Evolutionary conservation across 164 flowering plant species (phyloP).

Genomic region (Santalum album): DNA sequence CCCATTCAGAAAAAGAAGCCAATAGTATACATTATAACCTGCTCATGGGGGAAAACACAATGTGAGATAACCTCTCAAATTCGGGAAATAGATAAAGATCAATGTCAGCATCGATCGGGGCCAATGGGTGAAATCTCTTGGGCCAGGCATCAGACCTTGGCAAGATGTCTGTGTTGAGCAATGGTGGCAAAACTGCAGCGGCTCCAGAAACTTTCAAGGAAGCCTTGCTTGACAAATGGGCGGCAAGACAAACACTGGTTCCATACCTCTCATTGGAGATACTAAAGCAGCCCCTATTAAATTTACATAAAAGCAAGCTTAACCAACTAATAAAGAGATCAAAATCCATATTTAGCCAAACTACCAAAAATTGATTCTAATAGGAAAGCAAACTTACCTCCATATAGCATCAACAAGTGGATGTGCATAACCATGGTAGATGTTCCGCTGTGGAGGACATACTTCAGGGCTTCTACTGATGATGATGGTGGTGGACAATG

Average conservation of each 20-base stretch:
- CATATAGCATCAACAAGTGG: conserved; percentile 43
- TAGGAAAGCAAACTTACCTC: conserved; percentile 25
- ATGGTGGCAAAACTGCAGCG: conserved; percentile 25
- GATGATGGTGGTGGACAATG: too few relatives aligned
- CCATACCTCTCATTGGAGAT: conserved; percentile 11
- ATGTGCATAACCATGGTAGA: conserved; percentile 18
- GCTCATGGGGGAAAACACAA: too few relatives aligned
- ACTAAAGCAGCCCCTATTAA: conserved; percentile 35
- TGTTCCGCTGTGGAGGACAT: too few relatives aligned
- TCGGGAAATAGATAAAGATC: conserved; percentile 55
- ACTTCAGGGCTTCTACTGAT: too few relatives aligned
- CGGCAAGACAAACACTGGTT: conserved; percentile 18
- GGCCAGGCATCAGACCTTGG: conserved; percentile 48
- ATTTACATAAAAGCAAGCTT: background rate
- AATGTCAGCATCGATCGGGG: conserved; percentile 37
- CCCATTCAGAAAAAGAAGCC: too few relatives aligned
- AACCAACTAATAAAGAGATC: background rate
- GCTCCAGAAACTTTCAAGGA: conserved; percentile 25
- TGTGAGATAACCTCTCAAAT: conserved; percentile 28
- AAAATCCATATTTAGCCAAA: background rate
- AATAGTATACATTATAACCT: too few relatives aligned
- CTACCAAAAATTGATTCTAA: background rate
- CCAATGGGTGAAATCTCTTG: conserved; percentile 19
- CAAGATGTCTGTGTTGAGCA: conserved; percentile 19
- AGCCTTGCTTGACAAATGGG: conserved; percentile 49